Base-by-base conservation (phyloP, 2,329 filamentous ascomycete genomes). In the Pyricularia grisea region DNA sequence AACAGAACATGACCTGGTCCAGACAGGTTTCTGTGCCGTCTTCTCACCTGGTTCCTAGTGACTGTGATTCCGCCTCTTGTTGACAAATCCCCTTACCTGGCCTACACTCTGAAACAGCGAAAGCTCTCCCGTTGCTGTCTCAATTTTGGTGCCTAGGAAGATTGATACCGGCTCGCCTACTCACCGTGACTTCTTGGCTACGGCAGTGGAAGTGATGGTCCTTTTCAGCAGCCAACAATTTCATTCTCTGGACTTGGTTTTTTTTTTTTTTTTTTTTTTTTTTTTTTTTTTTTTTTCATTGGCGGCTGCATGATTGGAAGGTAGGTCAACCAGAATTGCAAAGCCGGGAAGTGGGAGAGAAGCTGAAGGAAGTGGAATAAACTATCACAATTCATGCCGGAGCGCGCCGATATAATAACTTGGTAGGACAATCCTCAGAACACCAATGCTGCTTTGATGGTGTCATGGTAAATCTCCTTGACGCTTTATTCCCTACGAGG, bases 61-160 rank as follows among this genome's bases (percentile, higher is more conserved):
- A 60, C 58, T 12, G 12, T 27, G 65, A 42, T 20, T n/a, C 5
- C 6, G 20, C 25, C 23, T 27, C n/a, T 14, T 14, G 6, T 28
- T 61, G 10, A 25, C n/a, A 65, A 33, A 42, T 65, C 65, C 25
- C 30, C 30, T 65, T 72, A 76, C 86, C 88, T 91, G 89, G 85
- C 85, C 88, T 92, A 91, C 90, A 93, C 90, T 93, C 90, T 90
- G 91, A 91, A 85, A 88, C 85, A 86, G 88, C 88, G 85, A 80
- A 63, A 60, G 79, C 80, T 81, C 79, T 84, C 75, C 87, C 81
- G 83, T 92, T 89, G 89, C 82, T 85, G 84, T 88, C 87, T 91
- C 90, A 90, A 92, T 92, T 92, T 92, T 92, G 87, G 87, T 87
- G 86, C 85, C 85, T 82, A 92, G 90, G 90, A 85, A 93, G 87